Percentiles rank a stretch among this genome's conserved stretches.
Conservation (phyloP, 2,329 filamentous ascomycete species). For the Botryotinia calthae region DNA sequence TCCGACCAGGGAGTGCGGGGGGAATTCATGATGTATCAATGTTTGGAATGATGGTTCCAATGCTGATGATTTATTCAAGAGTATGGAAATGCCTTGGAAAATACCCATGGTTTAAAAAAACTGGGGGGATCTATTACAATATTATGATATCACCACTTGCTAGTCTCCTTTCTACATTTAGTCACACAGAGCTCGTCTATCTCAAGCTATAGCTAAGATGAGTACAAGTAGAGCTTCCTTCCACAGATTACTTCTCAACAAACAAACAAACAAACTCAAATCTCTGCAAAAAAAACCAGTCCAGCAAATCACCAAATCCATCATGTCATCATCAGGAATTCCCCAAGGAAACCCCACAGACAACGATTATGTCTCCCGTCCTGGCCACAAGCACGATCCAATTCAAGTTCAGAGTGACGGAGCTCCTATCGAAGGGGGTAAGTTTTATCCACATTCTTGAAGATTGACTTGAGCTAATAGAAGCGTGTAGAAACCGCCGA, state of each 20-base stretch:
- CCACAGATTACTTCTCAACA: too few species aligned
- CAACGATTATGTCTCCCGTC: conserved; percentile 14
- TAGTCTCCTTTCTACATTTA: background rate
- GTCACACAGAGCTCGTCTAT: background rate
- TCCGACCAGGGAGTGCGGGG: too few species aligned
- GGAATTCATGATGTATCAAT: background rate
- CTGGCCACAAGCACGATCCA: background rate
- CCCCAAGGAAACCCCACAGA: conserved; percentile 10
- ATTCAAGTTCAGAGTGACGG: conserved; percentile 17
- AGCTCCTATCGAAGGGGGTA: conserved; percentile 5
- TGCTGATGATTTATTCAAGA: background rate
- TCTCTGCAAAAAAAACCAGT: background rate
- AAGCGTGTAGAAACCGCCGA: conserved; percentile 5
- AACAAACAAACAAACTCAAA: background rate
- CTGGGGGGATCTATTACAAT: background rate
- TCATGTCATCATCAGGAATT: background rate
- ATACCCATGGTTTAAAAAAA: background rate
- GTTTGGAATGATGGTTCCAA: background rate
- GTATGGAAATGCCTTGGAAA: background rate
- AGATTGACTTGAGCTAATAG: background rate
- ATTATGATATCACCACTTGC: background rate
- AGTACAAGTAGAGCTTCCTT: background rate
- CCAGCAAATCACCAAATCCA: background rate
- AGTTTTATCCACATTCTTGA: background rate
- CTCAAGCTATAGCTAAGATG: background rate